phyloP scores from a whole-genome alignment of 2,329 filamentous ascomycete genomes.

The Xylariaceae sp. region DNA sequence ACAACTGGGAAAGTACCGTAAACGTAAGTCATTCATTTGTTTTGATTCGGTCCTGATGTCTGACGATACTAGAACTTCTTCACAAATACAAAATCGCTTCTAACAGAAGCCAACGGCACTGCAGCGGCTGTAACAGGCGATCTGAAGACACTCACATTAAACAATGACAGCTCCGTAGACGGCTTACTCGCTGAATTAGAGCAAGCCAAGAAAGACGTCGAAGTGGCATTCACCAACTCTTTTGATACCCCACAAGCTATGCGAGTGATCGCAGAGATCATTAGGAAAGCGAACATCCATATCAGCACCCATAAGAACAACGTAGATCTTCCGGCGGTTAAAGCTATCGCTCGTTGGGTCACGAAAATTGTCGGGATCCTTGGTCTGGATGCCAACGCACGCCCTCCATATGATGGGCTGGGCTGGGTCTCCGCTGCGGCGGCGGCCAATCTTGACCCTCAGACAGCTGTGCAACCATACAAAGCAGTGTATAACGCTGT shows the following conservation, averaged over 20 bases:
- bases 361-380: constrained; percentile 84
- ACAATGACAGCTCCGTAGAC: constrained; percentile 36
- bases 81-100: constrained; percentile 57
- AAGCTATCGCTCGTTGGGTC: constrained; percentile 72
- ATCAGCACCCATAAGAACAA: constrained; percentile 51
- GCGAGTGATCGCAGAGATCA: constrained; percentile 74
- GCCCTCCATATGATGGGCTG: constrained; percentile 56
- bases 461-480: constrained; percentile 52
- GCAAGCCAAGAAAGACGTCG: constrained; percentile 57
- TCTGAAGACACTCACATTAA: constrained; percentile 45
- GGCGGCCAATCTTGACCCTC: constrained; percentile 46
- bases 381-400: constrained; percentile 71
- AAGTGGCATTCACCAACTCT: constrained; percentile 72
- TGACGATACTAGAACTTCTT: constrained; percentile 56
- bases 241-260: constrained; percentile 85
- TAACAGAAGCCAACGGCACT: constrained; percentile 47
- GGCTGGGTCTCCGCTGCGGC: constrained; percentile 54
- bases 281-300: constrained; percentile 74
- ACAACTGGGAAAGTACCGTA: constrained; percentile 78
- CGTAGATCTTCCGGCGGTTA: constrained; percentile 50
- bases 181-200: constrained; percentile 47
- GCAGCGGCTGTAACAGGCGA: constrained; percentile 27
- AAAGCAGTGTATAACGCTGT: constrained; percentile 48
- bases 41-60: not conserved
- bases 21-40: constrained; percentile 51